phyloP scores from a whole-genome alignment of 129 eudicot species.

The Chrysanthemum makinoi region DNA sequence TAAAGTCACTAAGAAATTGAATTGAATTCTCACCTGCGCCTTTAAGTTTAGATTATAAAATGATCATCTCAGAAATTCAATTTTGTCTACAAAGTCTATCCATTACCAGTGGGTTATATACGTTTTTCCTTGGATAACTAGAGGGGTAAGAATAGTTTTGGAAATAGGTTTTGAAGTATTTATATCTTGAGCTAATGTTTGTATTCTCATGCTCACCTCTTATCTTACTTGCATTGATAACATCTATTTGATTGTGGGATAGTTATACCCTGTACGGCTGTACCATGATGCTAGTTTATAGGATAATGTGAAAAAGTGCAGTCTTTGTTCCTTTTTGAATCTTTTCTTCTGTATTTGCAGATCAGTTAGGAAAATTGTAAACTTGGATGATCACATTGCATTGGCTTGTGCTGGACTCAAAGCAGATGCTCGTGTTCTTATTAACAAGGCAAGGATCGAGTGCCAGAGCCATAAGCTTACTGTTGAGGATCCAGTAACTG shows the following conservation, averaged over 20 bases:
- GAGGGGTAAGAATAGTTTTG: background rate
- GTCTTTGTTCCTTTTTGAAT: background rate
- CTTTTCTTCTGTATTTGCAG: constrained; percentile 30
- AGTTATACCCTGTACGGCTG: background rate
- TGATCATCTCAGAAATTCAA: too few species aligned
- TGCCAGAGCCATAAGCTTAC: constrained; percentile 81
- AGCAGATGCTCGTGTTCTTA: constrained; percentile 82
- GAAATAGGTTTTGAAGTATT: background rate
- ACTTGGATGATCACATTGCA: constrained; percentile 67
- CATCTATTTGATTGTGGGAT: background rate
- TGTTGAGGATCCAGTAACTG: constrained; percentile 77
- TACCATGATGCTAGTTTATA: background rate
- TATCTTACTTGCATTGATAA: background rate
- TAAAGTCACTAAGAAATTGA: too few species aligned
- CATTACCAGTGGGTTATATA: too few species aligned
- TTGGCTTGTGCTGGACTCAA: constrained; percentile 84
- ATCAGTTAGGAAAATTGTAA: constrained; percentile 74
- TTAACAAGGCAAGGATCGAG: constrained; percentile 68
- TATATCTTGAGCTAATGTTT: constrained; percentile 8
- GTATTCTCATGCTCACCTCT: background rate
- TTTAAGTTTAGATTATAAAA: too few species aligned
- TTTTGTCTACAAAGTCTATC: too few species aligned
- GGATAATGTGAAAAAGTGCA: background rate
- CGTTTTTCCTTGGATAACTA: too few species aligned
- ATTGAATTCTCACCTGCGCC: too few species aligned